These are phyloP conservation scores for Helotiales sp. DNA, from an alignment of 2,329 filamentous ascomycete genomes.

Conservation along the genomic window DNA sequence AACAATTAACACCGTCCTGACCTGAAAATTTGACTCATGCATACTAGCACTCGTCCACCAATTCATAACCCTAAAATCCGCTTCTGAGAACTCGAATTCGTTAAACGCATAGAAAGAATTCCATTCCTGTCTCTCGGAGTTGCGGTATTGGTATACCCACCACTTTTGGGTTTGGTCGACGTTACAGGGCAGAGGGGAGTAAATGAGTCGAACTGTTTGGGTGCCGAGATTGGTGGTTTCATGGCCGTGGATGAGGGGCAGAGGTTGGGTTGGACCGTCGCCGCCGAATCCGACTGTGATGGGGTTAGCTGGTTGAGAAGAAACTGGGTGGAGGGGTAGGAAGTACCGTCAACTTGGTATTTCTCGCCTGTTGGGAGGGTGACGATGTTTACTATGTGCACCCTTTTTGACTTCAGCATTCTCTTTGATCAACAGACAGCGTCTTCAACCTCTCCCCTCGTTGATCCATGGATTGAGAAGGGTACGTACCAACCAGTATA, in stretches of 20 bases:
- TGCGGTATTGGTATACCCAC: slow-evolving; percentile 65
- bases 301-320: no score
- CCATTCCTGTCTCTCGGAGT: slow-evolving; percentile 51
- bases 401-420: slow-evolving; percentile 33
- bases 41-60: slow-evolving; percentile 54
- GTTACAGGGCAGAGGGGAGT: slow-evolving; percentile 48
- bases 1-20: slow-evolving; percentile 52
- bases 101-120: slow-evolving; percentile 64
- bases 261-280: slow-evolving; percentile 57
- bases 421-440: neutral
- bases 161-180: slow-evolving; percentile 45
- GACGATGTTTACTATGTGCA: slow-evolving; percentile 63
- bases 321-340: no score
- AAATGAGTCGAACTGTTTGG: slow-evolving; percentile 55
- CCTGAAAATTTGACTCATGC: slow-evolving; percentile 60
- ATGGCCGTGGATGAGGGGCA: slow-evolving; percentile 48
- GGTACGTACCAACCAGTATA: slow-evolving; percentile 31
- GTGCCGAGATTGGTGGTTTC: slow-evolving; percentile 46
- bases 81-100: slow-evolving; percentile 60
- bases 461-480: neutral
- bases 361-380: slow-evolving; percentile 45
- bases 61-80: slow-evolving; percentile 63
- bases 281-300: slow-evolving; percentile 64
- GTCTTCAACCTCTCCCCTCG: neutral
- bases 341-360: slow-evolving; percentile 58